phyloP scores from a whole-genome alignment of 1,284 basidiomycete species.

The Malassezia caprae region DNA sequence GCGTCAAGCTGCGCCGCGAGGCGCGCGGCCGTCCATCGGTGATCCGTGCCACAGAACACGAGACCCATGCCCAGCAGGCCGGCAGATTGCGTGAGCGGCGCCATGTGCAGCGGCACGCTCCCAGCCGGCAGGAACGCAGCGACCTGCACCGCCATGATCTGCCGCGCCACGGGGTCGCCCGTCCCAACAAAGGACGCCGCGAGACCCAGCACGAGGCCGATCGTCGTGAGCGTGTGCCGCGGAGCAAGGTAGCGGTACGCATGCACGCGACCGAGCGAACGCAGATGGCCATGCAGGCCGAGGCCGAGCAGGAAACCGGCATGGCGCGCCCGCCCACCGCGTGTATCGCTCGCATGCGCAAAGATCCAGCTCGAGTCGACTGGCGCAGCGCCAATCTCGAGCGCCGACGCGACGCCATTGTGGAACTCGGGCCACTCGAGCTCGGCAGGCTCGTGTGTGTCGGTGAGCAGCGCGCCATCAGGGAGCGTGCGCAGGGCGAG shows the following conservation, averaged over 20 bases:
- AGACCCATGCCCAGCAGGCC: conserved; percentile 80
- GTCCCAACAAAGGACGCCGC: conserved; percentile 83
- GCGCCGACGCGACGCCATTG: conserved; percentile 83
- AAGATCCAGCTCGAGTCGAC: conserved; percentile 46
- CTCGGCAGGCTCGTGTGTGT: conserved; percentile 24
- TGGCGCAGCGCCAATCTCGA: conserved; percentile 63
- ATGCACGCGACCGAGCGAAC: conserved; percentile 72
- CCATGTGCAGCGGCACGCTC: conserved; percentile 76
- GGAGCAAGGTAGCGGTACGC: conserved; percentile 79
- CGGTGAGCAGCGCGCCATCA: conserved; percentile 21
- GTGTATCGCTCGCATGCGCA: conserved; percentile 23
- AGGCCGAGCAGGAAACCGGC: conserved; percentile 89
- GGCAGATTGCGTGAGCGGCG: conserved; percentile 77
- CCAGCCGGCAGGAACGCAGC: conserved; percentile 80
- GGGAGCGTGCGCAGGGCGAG: conserved; percentile 30
- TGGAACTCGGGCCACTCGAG: conserved; percentile 91
- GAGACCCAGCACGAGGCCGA: conserved; percentile 81
- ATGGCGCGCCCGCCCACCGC: conserved; percentile 67
- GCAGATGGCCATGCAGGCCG: conserved; percentile 80
- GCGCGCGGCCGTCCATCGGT: conserved; percentile 82
- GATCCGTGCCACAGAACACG: conserved; percentile 75
- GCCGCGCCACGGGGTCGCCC: conserved; percentile 74
- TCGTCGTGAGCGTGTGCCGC: conserved; percentile 87
- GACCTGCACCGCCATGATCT: conserved; percentile 81
- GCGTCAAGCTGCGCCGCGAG: conserved; percentile 74